Base-by-base conservation (phyloP, 1,139 yeast species). In the Suhomyces chickasaworum region DNA sequence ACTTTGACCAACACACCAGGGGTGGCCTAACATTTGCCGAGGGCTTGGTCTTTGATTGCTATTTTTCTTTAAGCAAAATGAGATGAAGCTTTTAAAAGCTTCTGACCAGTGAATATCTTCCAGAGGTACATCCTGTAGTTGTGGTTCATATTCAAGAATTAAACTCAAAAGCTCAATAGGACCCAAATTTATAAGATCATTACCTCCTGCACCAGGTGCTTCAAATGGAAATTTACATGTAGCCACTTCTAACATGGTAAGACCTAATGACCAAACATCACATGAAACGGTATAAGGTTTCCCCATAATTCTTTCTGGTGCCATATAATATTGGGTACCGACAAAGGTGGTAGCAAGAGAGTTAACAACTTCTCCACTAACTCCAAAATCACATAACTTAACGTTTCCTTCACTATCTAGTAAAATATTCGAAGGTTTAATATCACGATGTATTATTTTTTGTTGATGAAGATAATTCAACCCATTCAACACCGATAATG, bases 261-360 rank as follows among this genome's bases (percentile, higher is more conserved):
- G 73, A 0, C 99, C 99, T 30, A 93, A 69, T 1, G 97, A 90
- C 99, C 99, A 93, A 15, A 93, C 93, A 63, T 93, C 99, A 57
- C 95, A 85, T 2, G 96, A 88, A 3, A 91, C 97, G 10, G 96
- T 86, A 60, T 93, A 93, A 1, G 97, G 93, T 59, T 89, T 91
- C 29, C 97, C 97, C 71, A 88, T 89, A 39, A 93, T 90, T 57
- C 99, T 77, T 64, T 93, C 99, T 0, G 99, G 99, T 0, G 98
- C 98, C 99, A 93, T 93, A 65, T 93, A 93, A 64, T 89, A 91
- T 18, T 95, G 91, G 0, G 99, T 93, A 0, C 99, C 99, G 0
- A 97, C 95, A 62, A 91, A 93, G 0, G 99, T 93, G 0, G 96
- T 88, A 1, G 98, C 98, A 41, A 93, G 71, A 0, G 97, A 89